These are phyloP conservation scores for Saccharum spontaneum DNA, from an alignment of 176 grass and related monocot species.

Conservation along the genomic window DNA sequence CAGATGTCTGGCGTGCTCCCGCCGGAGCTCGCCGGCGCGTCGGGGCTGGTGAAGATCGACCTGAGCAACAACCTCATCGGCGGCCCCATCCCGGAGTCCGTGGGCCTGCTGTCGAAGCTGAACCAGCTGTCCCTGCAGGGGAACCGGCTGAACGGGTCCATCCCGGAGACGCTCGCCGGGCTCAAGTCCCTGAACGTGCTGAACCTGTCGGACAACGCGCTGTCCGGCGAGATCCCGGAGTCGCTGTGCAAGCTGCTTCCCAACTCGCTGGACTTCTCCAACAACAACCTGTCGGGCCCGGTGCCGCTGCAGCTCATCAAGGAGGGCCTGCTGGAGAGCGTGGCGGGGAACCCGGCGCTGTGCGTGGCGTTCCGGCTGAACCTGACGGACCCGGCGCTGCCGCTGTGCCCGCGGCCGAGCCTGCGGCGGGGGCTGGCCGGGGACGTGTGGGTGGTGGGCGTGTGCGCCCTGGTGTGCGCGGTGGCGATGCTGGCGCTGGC, in stretches of 20 bases:
- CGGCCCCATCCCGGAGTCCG: conserved; percentile 56
- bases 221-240: conserved; percentile 74
- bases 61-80: conserved; percentile 71
- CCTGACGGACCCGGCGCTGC: conserved; percentile 49
- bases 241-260: conserved; percentile 76
- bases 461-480: conserved; percentile 46
- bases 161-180: conserved; percentile 63
- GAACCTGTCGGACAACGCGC: conserved; percentile 78
- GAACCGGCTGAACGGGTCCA: conserved; percentile 61
- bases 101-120: conserved; percentile 45
- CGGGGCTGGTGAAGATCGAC: conserved; percentile 74
- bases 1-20: conserved; percentile 56
- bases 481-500: conserved; percentile 38
- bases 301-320: conserved; percentile 77
- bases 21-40: conserved; percentile 42
- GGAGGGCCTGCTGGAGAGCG: conserved; percentile 76
- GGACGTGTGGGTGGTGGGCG: conserved; percentile 54
- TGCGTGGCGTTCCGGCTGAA: conserved; percentile 79
- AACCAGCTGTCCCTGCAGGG: conserved; percentile 91
- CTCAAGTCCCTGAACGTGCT: conserved; percentile 76
- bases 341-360: conserved; percentile 73
- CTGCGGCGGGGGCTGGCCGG: conserved; percentile 48
- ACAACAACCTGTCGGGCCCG: conserved; percentile 77
- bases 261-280: conserved; percentile 86
- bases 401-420: conserved; percentile 56